phyloP scores from a whole-genome alignment of 345 rosid genomes.

The Populus ilicifolia region DNA sequence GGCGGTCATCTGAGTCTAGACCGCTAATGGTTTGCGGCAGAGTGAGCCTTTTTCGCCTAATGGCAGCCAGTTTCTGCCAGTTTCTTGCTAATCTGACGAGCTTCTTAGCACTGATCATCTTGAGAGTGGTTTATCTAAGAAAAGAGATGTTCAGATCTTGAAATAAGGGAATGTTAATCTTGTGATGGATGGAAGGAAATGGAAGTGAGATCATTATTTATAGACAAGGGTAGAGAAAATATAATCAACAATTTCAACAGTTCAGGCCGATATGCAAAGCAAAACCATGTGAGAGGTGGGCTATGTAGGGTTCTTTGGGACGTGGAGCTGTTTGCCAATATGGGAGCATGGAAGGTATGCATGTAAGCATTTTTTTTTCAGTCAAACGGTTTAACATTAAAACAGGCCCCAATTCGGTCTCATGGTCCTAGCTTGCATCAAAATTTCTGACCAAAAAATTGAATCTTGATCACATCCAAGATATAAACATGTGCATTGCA shows the following conservation, averaged over 20 bases:
- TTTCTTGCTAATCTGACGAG: constrained; percentile 6
- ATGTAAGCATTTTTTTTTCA: background rate
- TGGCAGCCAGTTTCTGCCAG: constrained; percentile 2
- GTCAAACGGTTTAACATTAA: background rate
- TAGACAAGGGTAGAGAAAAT: background rate
- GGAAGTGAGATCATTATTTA: background rate
- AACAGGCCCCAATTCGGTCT: too few species aligned
- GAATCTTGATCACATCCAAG: too few species aligned
- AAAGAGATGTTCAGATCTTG: background rate
- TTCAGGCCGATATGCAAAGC: background rate
- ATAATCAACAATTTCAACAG: background rate
- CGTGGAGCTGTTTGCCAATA: background rate
- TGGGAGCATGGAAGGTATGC: background rate
- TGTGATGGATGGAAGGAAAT: background rate
- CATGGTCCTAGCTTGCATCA: too few species aligned
- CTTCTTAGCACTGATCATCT: constrained; percentile 9
- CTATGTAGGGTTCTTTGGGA: background rate
- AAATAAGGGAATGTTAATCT: background rate
- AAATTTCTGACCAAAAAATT: too few species aligned
- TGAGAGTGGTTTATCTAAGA: background rate
- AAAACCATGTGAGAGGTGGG: constrained; percentile 1
- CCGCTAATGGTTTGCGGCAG: background rate
- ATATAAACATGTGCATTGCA: too few species aligned
- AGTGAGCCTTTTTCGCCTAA: background rate
- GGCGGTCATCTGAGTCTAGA: background rate